These are phyloP conservation scores for Gossypium davidsonii DNA, from an alignment of 441 rosid genomes.

Conservation along the genomic window DNA sequence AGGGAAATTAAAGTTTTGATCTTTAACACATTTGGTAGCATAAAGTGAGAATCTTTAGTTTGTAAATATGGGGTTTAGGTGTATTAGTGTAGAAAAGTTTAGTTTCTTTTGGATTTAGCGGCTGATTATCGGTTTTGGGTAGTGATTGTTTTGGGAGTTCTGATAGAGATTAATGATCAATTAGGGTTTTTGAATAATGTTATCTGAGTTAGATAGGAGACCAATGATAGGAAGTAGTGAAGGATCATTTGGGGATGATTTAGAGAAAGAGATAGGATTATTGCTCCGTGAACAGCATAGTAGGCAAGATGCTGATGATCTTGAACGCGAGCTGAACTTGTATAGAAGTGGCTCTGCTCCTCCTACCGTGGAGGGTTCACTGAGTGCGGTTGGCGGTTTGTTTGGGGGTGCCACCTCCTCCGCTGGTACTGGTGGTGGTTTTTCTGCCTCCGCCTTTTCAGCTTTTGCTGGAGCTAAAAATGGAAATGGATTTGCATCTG, in stretches of 20 bases:
- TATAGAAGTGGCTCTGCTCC: conserved; percentile 96
- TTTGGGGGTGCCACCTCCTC: conserved; percentile 39
- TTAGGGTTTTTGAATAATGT: conserved; percentile 39
- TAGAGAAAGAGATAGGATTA: conserved; percentile 64
- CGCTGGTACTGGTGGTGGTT: conserved; percentile 1
- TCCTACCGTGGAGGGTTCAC: conserved; percentile 92
- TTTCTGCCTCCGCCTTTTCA: conserved; percentile 25
- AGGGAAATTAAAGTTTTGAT: conserved; percentile 19
- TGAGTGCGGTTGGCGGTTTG: conserved; percentile 68
- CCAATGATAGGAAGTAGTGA: conserved; percentile 66
- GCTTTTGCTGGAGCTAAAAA: conserved; percentile 41
- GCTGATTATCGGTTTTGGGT: conserved; percentile 25
- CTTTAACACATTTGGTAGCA: conserved; percentile 15
- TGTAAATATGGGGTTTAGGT: conserved; percentile 30
- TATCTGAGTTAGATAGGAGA: conserved; percentile 63
- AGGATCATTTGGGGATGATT: conserved; percentile 69
- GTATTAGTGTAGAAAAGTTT: conserved; percentile 21
- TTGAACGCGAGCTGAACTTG: conserved; percentile 71
- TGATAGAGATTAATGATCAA: conserved; percentile 26
- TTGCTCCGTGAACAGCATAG: conserved; percentile 65
- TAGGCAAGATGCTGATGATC: conserved; percentile 62
- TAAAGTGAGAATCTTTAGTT: conserved; percentile 18
- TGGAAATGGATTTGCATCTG: conserved; percentile 43
- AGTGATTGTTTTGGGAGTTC: conserved; percentile 15
- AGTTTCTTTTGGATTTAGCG: conserved; percentile 21